Evolutionary conservation across 2,329 filamentous ascomycete genomes (phyloP).

Genomic region (Eutypella sp.): DNA sequence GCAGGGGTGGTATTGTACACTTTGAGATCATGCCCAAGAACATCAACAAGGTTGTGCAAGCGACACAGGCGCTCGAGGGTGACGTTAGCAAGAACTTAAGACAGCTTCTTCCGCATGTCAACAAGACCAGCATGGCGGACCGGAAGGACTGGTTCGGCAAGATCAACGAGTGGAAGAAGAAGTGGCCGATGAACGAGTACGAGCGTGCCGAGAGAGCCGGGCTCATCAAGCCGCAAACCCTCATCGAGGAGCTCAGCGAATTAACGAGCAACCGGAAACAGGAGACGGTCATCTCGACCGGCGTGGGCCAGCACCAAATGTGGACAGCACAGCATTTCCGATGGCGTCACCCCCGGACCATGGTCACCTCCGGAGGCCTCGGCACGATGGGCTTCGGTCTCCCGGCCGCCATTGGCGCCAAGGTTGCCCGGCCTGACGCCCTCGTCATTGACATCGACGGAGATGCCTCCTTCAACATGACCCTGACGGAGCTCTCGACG

Average conservation of each 20-base stretch:
- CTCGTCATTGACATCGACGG: conserved; percentile 95
- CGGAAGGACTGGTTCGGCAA: conserved; percentile 83
- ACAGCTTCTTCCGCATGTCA: conserved; percentile 67
- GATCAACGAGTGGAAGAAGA: conserved; percentile 85
- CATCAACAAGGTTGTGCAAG: conserved; percentile 99
- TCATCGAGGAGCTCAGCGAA: conserved; percentile 86
- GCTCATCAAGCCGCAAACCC: conserved; percentile 87
- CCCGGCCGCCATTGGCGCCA: conserved; percentile 90
- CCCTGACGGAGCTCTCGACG: conserved; percentile 87
- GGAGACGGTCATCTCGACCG: conserved; percentile 82
- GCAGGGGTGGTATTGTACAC: conserved; percentile 89
- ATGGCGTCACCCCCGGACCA: conserved; percentile 84
- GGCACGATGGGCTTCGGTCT: conserved; percentile 96
- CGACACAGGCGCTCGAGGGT: conserved; percentile 90
- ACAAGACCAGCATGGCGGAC: conserved; percentile 55
- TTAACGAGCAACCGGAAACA: conserved; percentile 77
- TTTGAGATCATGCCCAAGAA: conserved; percentile 99
- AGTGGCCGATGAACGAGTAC: conserved; percentile 80
- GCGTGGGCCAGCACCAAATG: conserved; percentile 98
- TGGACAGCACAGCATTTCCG: conserved; percentile 94
- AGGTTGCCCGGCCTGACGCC: conserved; percentile 74
- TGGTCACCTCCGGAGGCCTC: conserved; percentile 94
- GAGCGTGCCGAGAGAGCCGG: conserved; percentile 72
- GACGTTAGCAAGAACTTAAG: conserved; percentile 79
- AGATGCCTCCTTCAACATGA: conserved; percentile 99